phyloP scores from a whole-genome alignment of 768 basidiomycete genomes.

The button mushroom (Agaricus bisporus) region DNA sequence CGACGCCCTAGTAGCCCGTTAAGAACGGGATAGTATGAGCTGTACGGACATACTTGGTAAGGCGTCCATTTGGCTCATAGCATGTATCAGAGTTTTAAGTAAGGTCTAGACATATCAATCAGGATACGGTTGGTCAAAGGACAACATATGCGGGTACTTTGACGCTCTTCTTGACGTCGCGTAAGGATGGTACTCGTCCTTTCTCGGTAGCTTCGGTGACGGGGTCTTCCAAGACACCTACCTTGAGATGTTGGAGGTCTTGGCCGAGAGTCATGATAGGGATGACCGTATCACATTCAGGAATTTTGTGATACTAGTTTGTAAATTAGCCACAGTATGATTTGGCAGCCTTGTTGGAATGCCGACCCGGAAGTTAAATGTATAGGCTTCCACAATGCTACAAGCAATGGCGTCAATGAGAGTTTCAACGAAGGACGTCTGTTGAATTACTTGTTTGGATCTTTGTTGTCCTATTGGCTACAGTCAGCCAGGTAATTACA shows the following conservation, averaged over 20 bases:
- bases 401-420: neutral
- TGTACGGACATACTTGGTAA: conserved; percentile 55
- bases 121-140: neutral
- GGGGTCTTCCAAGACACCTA: conserved; percentile 39
- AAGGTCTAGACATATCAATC: conserved; percentile 41
- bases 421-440: conserved; percentile 11
- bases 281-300: conserved; percentile 51
- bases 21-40: neutral
- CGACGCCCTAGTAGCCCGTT: conserved; percentile 49
- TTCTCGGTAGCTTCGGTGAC: conserved; percentile 50
- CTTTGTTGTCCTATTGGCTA: conserved; percentile 60
- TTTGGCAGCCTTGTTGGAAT: neutral
- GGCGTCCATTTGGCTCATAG: conserved; percentile 75
- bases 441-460: conserved; percentile 71
- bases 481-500: neutral
- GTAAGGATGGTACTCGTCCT: conserved; percentile 65
- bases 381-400: conserved; percentile 85
- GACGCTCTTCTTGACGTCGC: conserved; percentile 77
- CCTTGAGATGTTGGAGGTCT: conserved; percentile 30
- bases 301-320: conserved; percentile 58
- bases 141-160: conserved; percentile 41
- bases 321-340: neutral
- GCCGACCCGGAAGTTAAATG: conserved; percentile 75
- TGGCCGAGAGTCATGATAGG: conserved; percentile 75
- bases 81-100: conserved; percentile 70